Evolutionary conservation across 2,329 filamentous ascomycete species (phyloP).

Genomic region (Calycina herbarum): DNA sequence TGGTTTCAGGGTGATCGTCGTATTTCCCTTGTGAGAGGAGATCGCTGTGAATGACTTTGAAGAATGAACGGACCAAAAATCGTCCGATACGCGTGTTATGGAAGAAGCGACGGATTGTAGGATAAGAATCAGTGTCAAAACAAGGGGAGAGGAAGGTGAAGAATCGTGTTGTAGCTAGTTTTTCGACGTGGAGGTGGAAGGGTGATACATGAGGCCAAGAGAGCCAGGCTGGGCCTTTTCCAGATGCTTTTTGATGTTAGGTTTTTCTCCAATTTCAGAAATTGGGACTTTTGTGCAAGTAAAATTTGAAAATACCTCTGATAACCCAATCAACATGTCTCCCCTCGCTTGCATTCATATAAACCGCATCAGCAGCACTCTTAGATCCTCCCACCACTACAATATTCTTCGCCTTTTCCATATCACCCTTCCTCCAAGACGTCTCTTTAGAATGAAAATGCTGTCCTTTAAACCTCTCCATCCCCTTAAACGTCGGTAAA

Average conservation of each 20-base stretch:
- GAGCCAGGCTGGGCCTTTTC: slow-evolving; percentile 22
- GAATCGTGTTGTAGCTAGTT: slow-evolving; percentile 64
- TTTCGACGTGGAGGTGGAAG: slow-evolving; percentile 65
- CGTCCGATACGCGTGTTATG: slow-evolving; percentile 53
- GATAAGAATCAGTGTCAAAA: slow-evolving; percentile 57
- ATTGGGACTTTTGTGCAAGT: too few species aligned
- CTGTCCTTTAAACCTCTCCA: slow-evolving; percentile 46
- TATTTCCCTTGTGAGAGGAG: slow-evolving; percentile 53
- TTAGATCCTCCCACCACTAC: slow-evolving; percentile 65
- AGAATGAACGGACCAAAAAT: slow-evolving; percentile 55
- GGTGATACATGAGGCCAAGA: slow-evolving; percentile 47
- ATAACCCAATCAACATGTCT: slow-evolving; percentile 59
- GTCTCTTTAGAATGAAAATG: slow-evolving; percentile 54
- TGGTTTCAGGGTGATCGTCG: slow-evolving; percentile 51
- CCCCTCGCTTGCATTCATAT: slow-evolving; percentile 57
- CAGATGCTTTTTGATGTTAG: slow-evolving; percentile 6
- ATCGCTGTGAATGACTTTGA: slow-evolving; percentile 55
- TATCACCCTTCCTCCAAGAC: slow-evolving; percentile 41
- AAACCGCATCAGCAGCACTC: slow-evolving; percentile 64
- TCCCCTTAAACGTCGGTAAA: slow-evolving; percentile 48
- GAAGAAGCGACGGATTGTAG: slow-evolving; percentile 34
- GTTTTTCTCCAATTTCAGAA: too few species aligned
- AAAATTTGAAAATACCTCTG: slow-evolving; percentile 41
- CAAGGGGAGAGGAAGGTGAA: slow-evolving; percentile 66
- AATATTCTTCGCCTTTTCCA: slow-evolving; percentile 45